Conservation (phyloP, 768 basidiomycete species). For the Punctularia strigosozonata region DNA sequence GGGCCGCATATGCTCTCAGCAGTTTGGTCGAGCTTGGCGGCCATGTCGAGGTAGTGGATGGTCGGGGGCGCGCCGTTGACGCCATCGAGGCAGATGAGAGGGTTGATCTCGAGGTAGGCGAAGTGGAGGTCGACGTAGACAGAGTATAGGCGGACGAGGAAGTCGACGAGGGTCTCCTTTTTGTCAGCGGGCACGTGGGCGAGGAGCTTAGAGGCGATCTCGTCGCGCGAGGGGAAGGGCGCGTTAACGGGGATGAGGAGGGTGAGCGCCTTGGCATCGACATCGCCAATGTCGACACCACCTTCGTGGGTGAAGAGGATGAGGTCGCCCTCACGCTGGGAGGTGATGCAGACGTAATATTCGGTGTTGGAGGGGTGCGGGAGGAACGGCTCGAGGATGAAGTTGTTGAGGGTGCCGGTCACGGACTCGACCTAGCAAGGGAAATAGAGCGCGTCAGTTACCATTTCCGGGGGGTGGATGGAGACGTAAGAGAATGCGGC, state of each 20-base stretch:
- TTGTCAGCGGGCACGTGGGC: conserved; percentile 73
- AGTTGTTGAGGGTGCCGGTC: conserved; percentile 92
- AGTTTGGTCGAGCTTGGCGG: conserved; percentile 98
- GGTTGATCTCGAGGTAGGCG: conserved; percentile 99
- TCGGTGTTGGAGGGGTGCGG: conserved; percentile 91
- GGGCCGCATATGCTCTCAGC: conserved; percentile 97
- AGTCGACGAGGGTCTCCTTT: conserved; percentile 89
- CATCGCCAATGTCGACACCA: conserved; percentile 97
- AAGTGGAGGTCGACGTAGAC: conserved; percentile 99
- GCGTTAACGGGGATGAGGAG: conserved; percentile 70
- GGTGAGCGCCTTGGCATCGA: conserved; percentile 92
- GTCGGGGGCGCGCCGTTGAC: conserved; percentile 56
- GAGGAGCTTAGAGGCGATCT: conserved; percentile 66
- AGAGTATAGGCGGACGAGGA: conserved; percentile 88
- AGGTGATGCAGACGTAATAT: conserved; percentile 98
- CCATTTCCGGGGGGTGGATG: conserved; percentile 2
- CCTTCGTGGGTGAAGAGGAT: conserved; percentile 99
- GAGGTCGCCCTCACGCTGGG: conserved; percentile 84
- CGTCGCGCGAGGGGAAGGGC: conserved; percentile 73
- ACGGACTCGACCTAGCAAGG: conserved; percentile 71
- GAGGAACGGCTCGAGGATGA: conserved; percentile 98
- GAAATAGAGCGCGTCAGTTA: conserved; percentile 9
- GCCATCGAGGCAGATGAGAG: conserved; percentile 86
- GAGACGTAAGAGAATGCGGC: neutral
- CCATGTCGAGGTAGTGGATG: conserved; percentile 98